phyloP scores from a whole-genome alignment of 2,329 filamentous ascomycete genomes.

The Blastomyces silverae region DNA sequence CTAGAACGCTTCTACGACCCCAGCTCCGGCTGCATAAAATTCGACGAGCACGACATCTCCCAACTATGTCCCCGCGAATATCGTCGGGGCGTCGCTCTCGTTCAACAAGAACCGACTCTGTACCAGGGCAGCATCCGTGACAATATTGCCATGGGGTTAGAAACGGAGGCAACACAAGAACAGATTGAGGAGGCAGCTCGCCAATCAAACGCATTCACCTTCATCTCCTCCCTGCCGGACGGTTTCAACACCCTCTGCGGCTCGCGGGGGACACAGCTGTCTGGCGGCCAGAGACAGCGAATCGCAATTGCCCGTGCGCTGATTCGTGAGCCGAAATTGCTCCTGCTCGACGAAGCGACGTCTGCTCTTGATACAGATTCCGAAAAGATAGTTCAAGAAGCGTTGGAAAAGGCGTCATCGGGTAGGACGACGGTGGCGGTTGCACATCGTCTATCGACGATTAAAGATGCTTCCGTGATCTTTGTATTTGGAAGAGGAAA shows the following conservation, averaged over 20 bases:
- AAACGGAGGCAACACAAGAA: constrained; percentile 26
- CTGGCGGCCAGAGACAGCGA: constrained; percentile 40
- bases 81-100: constrained; percentile 59
- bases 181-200: constrained; percentile 33
- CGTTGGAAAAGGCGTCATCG: constrained; percentile 47
- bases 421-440: constrained; percentile 84
- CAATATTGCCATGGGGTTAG: constrained; percentile 57
- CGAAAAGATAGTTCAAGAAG: constrained; percentile 31
- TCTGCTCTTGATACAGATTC: constrained; percentile 37
- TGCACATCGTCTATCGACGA: constrained; percentile 79
- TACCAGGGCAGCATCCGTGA: constrained; percentile 64
- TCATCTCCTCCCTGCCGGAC: constrained; percentile 35
- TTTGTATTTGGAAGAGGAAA: constrained; percentile 47
- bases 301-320: constrained; percentile 41
- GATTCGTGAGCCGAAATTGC: constrained; percentile 35
- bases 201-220: constrained; percentile 35
- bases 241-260: constrained; percentile 34
- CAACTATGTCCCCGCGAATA: constrained; percentile 56
- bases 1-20: constrained; percentile 63
- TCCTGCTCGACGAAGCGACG: constrained; percentile 43
- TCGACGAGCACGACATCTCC: constrained; percentile 54
- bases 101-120: constrained; percentile 67
- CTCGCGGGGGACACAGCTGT: constrained; percentile 32
- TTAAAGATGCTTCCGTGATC: constrained; percentile 80
- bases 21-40: constrained; percentile 53